Evolutionary conservation across 306 rosid genomes (phyloP), one percentile per base, ranked within the genome.

Genomic region (Pueraria montana): DNA sequence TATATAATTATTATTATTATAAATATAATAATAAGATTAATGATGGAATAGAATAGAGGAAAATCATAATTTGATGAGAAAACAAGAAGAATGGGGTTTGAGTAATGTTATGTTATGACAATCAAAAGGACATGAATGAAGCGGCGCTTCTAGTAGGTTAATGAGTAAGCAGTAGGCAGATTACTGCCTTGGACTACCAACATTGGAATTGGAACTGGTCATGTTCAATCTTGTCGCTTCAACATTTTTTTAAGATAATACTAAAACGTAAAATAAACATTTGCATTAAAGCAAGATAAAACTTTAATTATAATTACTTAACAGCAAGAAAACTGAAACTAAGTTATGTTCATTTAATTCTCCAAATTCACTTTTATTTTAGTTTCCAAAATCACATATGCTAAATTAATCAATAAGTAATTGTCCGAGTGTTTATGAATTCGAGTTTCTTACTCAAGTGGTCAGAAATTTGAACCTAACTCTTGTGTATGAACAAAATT

Each of bases 71-170:
- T 12, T 4, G 24, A 36, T 65, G 34, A 32, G 52, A 65, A 34
- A 8, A 36, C 0, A 34, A 78, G 18, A 49, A 11, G 32, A 53
- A 36, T 14, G n/a, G 58, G 20, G 2, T 50, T 50, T 27, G 17
- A 21, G 64, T 5, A 0, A 23, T 48, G 49, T 13, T 23, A 32
- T 32, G 49, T 69, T n/a, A 20, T 11, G 67, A 70, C 24, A 78
- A 78, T 61, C 42, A 62, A 83, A 70, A 58, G 52, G 74, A 77
- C 30, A 77, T 49, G 68, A 78, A 84, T 40, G 67, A 78, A 84
- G 80, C 77, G 87, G 84, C 84, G 80, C 2, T 38, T 13, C 18
- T 17, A 17, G 81, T 82, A 83, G 83, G 66, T 69, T 49, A 45
- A 77, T 72, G 26, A 67, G 67, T 67, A 24, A 82, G 77, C 21